Conservation (phyloP, 2,329 filamentous ascomycete genomes). For the Colletotrichum tabaci region DNA sequence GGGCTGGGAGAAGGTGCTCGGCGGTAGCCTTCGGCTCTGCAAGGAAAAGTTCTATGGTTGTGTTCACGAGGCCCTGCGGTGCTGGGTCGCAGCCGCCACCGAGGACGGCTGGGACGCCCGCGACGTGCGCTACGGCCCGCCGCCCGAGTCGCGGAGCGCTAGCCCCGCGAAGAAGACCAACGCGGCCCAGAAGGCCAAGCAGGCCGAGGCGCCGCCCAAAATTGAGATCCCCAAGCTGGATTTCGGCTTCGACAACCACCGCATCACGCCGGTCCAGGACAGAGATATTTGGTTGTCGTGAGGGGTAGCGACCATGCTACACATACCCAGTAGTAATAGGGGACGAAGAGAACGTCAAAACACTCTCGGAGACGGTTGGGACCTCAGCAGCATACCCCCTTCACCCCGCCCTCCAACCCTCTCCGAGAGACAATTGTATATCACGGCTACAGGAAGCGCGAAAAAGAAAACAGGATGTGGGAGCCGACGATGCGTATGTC, state of each 20-base stretch:
- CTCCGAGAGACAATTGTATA: slow-evolving; percentile 25
- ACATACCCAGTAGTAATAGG: neutral
- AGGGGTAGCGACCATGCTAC: neutral
- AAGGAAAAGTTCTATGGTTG: slow-evolving; percentile 98
- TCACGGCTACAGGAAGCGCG: slow-evolving; percentile 14
- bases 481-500: neutral
- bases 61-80: slow-evolving; percentile 89
- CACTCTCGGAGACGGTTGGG: neutral
- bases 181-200: slow-evolving; percentile 60
- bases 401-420: too few species aligned
- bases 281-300: slow-evolving; percentile 45
- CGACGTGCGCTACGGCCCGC: slow-evolving; percentile 83
- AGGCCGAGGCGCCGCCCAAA: slow-evolving; percentile 70
- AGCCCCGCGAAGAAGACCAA: slow-evolving; percentile 64
- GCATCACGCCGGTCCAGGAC: slow-evolving; percentile 47
- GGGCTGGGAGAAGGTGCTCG: slow-evolving; percentile 93
- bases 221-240: slow-evolving; percentile 73
- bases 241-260: slow-evolving; percentile 56
- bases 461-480: slow-evolving; percentile 26
- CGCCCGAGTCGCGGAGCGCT: slow-evolving; percentile 54
- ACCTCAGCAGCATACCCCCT: neutral
- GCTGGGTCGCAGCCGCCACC: slow-evolving; percentile 89
- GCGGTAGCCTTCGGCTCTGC: slow-evolving; percentile 86
- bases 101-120: slow-evolving; percentile 91
- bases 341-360: neutral